Conservation (phyloP, 2,329 filamentous ascomycete species). For the Metarhizium humberi region DNA sequence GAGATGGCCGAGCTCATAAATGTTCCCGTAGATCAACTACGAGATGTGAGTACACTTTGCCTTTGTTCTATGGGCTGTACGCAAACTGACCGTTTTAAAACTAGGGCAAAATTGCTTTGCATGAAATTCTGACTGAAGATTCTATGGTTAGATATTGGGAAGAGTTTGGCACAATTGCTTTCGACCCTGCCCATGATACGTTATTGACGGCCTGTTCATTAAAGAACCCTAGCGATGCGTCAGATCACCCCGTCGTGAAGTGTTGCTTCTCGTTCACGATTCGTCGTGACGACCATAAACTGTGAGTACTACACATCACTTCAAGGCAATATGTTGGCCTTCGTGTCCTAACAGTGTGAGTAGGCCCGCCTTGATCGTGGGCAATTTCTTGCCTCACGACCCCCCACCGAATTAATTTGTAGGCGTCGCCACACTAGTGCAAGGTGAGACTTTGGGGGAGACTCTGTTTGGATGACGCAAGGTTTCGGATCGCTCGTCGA, state of each 20-base stretch:
- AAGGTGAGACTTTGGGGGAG: not conserved
- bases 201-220: slow-evolving; percentile 88
- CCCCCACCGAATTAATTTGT: slow-evolving; percentile 25
- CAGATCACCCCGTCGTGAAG: slow-evolving; percentile 65
- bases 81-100: slow-evolving; percentile 5
- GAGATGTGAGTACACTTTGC: slow-evolving; percentile 58
- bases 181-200: slow-evolving; percentile 87
- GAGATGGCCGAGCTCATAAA: slow-evolving; percentile 97
- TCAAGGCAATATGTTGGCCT: no score
- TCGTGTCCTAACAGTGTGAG: not conserved
- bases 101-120: slow-evolving; percentile 86
- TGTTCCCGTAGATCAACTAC: slow-evolving; percentile 79
- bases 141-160: slow-evolving; percentile 97
- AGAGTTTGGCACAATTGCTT: slow-evolving; percentile 96
- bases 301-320: slow-evolving; percentile 50
- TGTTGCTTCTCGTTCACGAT: slow-evolving; percentile 99
- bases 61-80: not conserved
- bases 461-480: not conserved
- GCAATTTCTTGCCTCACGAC: slow-evolving; percentile 90
- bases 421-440: not conserved
- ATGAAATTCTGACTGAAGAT: slow-evolving; percentile 92
- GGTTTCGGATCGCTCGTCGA: not conserved
- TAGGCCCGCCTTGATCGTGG: slow-evolving; percentile 89
- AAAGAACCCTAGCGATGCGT: slow-evolving; percentile 66
- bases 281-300: slow-evolving; percentile 85